Evolutionary conservation across 306 rosid genomes (phyloP).

Genomic region (Carpinus fangiana): DNA sequence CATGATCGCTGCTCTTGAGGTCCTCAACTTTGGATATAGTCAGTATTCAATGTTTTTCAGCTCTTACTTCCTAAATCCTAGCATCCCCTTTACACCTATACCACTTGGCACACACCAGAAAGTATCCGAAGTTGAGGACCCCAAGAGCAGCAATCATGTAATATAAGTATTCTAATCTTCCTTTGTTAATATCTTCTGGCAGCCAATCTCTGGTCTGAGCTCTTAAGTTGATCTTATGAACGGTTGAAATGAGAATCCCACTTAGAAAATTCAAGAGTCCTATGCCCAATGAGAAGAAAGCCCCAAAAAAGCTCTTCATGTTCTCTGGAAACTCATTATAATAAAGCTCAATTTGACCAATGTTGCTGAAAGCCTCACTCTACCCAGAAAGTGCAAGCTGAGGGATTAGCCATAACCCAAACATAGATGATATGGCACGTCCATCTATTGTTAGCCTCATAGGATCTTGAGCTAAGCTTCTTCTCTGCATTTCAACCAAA

Average conservation of each 20-base stretch:
- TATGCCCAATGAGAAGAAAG: conserved; percentile 32
- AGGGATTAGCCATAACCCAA: conserved; percentile 42
- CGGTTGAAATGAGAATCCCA: conserved; percentile 41
- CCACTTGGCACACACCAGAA: conserved; percentile 59
- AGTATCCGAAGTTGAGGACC: conserved; percentile 46
- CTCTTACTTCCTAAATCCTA: conserved; percentile 18
- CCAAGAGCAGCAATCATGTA: conserved; percentile 42
- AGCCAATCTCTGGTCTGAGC: conserved; percentile 33
- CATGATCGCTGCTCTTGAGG: conserved; percentile 39
- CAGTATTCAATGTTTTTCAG: too few species aligned
- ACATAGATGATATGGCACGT: conserved; percentile 40
- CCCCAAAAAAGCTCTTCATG: conserved; percentile 45
- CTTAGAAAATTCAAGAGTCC: conserved; percentile 45
- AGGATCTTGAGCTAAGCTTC: conserved; percentile 8
- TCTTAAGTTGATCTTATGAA: conserved; percentile 22
- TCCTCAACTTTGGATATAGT: conserved; percentile 45
- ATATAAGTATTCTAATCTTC: conserved; percentile 57
- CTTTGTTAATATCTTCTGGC: conserved; percentile 54
- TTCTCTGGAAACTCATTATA: conserved; percentile 44
- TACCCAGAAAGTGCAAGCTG: conserved; percentile 32
- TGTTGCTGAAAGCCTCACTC: conserved; percentile 31
- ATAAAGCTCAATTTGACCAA: conserved; percentile 34
- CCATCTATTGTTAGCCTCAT: conserved; percentile 16
- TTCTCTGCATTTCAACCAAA: conserved; percentile 36
- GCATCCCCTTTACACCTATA: conserved; percentile 54